phyloP scores from a whole-genome alignment of 352 stramenopile genomes.

The Pythium rishiriense region DNA sequence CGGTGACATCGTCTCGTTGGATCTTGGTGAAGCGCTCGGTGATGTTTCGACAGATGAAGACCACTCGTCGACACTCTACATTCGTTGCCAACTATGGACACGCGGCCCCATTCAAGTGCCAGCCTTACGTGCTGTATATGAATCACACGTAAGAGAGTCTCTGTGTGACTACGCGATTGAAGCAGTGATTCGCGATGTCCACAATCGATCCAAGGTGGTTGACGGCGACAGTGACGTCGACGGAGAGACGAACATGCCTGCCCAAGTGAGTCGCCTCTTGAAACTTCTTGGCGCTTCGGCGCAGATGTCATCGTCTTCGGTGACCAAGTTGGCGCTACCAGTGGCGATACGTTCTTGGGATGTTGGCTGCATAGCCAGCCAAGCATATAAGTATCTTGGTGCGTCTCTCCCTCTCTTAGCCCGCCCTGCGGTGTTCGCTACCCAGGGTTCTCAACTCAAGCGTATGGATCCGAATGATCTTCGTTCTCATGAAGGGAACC shows the following conservation, averaged over 20 bases:
- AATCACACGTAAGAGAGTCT: slow-evolving; percentile 72
- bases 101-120: slow-evolving; percentile 58
- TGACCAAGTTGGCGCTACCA: slow-evolving; percentile 48
- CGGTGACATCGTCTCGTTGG: slow-evolving; percentile 7
- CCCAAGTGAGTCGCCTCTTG: slow-evolving; percentile 4
- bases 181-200: slow-evolving; percentile 34
- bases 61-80: slow-evolving; percentile 23
- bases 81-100: slow-evolving; percentile 72
- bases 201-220: neutral
- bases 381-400: slow-evolving; percentile 53
- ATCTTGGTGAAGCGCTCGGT: slow-evolving; percentile 3
- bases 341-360: slow-evolving; percentile 64
- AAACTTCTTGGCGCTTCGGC: slow-evolving; percentile 56
- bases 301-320: slow-evolving; percentile 49
- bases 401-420: slow-evolving; percentile 51
- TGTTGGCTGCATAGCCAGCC: slow-evolving; percentile 48
- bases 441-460: neutral
- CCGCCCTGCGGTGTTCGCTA: slow-evolving; percentile 31
- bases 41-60: neutral
- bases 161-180: slow-evolving; percentile 84
- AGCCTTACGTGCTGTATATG: slow-evolving; percentile 62
- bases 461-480: slow-evolving; percentile 12
- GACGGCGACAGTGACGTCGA: neutral
- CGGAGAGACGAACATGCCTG: neutral
- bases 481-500: neutral